Evolutionary conservation across 345 rosid species (phyloP).

Genomic region (Sapria himalayana): DNA sequence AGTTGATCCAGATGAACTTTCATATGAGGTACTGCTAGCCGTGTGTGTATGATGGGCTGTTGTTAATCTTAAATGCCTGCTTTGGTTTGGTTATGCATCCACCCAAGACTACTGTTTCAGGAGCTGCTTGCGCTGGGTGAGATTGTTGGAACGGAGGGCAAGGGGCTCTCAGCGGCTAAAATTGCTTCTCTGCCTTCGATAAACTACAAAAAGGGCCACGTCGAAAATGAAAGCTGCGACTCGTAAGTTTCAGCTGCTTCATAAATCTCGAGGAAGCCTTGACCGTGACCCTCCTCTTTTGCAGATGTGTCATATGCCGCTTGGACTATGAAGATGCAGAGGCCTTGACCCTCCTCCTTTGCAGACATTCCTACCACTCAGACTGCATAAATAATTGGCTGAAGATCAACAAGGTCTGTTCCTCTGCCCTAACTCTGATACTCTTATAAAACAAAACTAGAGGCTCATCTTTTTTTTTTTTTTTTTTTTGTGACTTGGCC

Average conservation of each 20-base stretch:
- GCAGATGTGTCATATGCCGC: conserved; percentile 85
- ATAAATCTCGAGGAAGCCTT: no score
- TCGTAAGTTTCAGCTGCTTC: no score
- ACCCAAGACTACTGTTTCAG: no score
- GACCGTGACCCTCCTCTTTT: no score
- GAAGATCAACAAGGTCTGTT: conserved; percentile 67
- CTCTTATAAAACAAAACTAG: background rate
- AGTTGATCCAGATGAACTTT: conserved; percentile 84
- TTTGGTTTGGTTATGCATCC: conserved; percentile 3
- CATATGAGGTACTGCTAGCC: conserved; percentile 44
- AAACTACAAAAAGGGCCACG: conserved; percentile 46
- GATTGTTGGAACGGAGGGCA: conserved; percentile 71
- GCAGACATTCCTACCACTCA: conserved; percentile 85
- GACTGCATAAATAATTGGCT: conserved; percentile 94
- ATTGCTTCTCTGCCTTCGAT: conserved; percentile 65
- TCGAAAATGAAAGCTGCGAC: conserved; percentile 63
- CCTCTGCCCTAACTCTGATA: background rate
- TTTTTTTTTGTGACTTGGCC: no score
- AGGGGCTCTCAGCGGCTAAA: conserved; percentile 70
- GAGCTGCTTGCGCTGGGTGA: conserved; percentile 90
- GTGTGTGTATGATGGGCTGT: conserved; percentile 2
- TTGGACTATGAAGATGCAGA: conserved; percentile 79
- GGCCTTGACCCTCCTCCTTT: conserved; percentile 55
- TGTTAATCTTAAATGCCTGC: background rate
- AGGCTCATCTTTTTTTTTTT: background rate